A percentile compares a stretch with the other conserved stretches of the same genome.
Conservation (phyloP, 768 basidiomycete genomes). For the Russula abietina region DNA sequence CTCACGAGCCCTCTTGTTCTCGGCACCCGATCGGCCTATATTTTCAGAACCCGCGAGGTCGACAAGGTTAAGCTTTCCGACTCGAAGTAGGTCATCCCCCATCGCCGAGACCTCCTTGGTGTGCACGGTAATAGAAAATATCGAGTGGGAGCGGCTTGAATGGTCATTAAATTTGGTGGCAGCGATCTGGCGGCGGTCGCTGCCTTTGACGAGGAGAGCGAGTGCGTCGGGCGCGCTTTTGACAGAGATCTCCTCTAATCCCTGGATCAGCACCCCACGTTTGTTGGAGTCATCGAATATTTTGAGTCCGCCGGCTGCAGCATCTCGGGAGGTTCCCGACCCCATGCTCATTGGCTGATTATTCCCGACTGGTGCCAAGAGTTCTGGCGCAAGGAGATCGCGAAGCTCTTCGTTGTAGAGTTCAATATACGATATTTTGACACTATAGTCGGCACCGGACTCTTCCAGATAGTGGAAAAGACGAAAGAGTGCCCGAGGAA, state of each 20-base stretch:
- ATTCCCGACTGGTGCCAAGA: slow-evolving; percentile 58
- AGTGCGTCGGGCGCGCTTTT: slow-evolving; percentile 80
- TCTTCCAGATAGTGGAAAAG: slow-evolving; percentile 86
- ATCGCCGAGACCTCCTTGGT: slow-evolving; percentile 72
- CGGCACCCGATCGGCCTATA: slow-evolving; percentile 91
- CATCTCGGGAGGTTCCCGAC: slow-evolving; percentile 40
- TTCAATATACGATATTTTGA: slow-evolving; percentile 91
- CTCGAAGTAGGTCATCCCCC: slow-evolving; percentile 84
- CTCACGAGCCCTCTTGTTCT: slow-evolving; percentile 90
- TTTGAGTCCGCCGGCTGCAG: slow-evolving; percentile 51
- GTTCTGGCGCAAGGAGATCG: slow-evolving; percentile 81
- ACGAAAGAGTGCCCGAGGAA: slow-evolving; percentile 87
- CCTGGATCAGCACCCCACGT: slow-evolving; percentile 88
- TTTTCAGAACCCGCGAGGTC: slow-evolving; percentile 98
- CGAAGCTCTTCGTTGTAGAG: slow-evolving; percentile 98
- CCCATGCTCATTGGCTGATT: slow-evolving; percentile 77
- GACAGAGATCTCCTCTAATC: slow-evolving; percentile 84
- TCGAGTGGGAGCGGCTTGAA: slow-evolving; percentile 94
- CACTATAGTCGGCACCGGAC: slow-evolving; percentile 73
- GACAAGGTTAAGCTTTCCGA: slow-evolving; percentile 95
- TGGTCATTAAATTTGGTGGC: slow-evolving; percentile 98
- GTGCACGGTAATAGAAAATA: slow-evolving; percentile 95
- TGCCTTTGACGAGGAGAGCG: slow-evolving; percentile 80
- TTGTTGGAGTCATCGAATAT: slow-evolving; percentile 91
- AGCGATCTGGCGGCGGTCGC: slow-evolving; percentile 85